Conservation (phyloP, 2,329 filamentous ascomycete species). For the Pseudopithomyces maydicus region DNA sequence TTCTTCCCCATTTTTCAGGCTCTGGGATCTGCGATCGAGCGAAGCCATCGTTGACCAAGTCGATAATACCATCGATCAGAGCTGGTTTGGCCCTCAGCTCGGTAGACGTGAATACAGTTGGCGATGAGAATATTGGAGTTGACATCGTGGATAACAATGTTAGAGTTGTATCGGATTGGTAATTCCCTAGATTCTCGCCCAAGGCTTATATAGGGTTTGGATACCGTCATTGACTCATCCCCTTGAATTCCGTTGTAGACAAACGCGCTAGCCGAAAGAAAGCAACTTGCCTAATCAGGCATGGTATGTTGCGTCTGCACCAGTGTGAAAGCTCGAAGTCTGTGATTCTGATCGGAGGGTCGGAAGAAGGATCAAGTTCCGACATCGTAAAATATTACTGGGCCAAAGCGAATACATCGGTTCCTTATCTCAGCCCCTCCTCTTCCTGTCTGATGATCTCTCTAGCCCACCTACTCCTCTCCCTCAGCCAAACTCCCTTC, state of each 20-base stretch:
- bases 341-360: no score
- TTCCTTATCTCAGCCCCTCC: neutral
- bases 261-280: no score
- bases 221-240: neutral
- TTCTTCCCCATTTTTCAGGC: neutral
- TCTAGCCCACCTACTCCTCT: conserved; percentile 45
- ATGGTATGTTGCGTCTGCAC: no score
- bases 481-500: conserved; percentile 40
- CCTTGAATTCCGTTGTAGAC: neutral
- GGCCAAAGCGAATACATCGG: neutral
- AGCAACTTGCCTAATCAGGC: no score
- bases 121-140: neutral
- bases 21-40: neutral
- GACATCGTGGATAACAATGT: neutral
- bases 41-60: neutral
- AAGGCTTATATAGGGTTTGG: neutral
- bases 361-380: no score
- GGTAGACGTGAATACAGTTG: neutral
- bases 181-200: no score
- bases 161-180: no score
- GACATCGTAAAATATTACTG: no score
- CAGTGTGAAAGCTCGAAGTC: no score
- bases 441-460: neutral
- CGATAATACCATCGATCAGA: neutral
- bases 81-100: neutral